Conservation (phyloP, 2,329 filamentous ascomycete genomes). For the Penicillium sp. region DNA sequence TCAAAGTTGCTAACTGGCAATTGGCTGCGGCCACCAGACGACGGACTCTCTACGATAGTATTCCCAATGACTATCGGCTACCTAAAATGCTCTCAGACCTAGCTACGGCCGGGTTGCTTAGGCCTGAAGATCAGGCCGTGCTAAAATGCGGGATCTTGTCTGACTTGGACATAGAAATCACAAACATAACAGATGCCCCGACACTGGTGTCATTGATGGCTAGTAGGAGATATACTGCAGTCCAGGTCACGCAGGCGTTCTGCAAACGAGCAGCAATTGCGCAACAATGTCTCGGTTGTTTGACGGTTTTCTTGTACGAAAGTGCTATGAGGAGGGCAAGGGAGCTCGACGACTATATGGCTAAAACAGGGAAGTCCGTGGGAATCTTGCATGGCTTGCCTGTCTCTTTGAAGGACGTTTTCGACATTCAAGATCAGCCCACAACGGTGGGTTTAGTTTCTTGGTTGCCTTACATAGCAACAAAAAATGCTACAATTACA, state of each 20-base stretch:
- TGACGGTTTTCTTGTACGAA: not conserved
- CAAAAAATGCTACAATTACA: conserved; percentile 17
- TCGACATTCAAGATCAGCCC: conserved; percentile 53
- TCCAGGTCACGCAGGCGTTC: conserved; percentile 36
- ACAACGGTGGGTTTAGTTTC: conserved; percentile 46
- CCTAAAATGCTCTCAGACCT: not conserved
- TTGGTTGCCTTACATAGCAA: not conserved
- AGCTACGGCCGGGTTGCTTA: not conserved
- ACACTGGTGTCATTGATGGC: not conserved
- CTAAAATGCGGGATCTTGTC: not conserved
- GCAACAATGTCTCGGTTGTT: conserved; percentile 18
- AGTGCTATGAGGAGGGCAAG: not conserved
- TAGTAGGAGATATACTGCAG: not conserved
- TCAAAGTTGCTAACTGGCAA: not conserved
- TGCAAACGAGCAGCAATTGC: conserved; percentile 36
- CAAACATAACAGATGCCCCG: not conserved
- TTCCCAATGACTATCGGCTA: not conserved
- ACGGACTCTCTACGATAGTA: not conserved
- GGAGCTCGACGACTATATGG: not conserved
- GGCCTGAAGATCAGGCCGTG: not conserved
- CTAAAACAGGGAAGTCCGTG: conserved; percentile 23
- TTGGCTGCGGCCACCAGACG: not conserved
- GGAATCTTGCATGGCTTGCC: conserved; percentile 50
- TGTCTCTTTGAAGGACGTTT: conserved; percentile 55
- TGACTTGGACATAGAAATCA: not conserved